Evolutionary conservation across 148 eudicot genomes (phyloP).

Genomic region (Cornus suecica): DNA sequence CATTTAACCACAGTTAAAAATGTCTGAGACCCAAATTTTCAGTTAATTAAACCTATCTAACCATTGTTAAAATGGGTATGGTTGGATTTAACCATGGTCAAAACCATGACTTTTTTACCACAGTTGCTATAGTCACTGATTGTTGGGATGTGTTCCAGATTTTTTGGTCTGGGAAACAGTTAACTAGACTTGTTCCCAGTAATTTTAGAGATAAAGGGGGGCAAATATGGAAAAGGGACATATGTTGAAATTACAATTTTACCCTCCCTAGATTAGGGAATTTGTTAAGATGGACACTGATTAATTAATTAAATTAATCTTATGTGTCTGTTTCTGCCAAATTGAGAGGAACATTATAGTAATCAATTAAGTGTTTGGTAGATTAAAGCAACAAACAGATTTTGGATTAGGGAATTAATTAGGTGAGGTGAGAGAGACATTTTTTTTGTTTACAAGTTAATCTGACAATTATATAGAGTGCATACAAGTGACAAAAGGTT

Average conservation of each 20-base stretch:
- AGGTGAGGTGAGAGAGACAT: background rate
- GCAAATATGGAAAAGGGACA: background rate
- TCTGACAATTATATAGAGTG: constrained; percentile 7
- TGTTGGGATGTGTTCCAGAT: constrained; percentile 10
- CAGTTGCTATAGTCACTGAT: background rate
- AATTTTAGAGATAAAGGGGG: background rate
- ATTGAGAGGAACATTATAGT: background rate
- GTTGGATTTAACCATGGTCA: background rate
- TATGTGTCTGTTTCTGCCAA: background rate
- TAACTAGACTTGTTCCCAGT: background rate
- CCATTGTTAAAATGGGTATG: background rate
- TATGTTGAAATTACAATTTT: background rate
- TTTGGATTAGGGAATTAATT: background rate
- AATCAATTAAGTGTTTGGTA: constrained; percentile 3
- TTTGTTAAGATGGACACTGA: background rate
- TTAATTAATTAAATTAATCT: constrained; percentile 10
- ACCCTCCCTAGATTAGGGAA: background rate
- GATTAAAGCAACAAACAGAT: background rate
- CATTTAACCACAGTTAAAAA: background rate
- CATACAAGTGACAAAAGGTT: constrained; percentile 12
- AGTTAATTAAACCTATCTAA: background rate
- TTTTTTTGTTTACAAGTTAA: constrained; percentile 5
- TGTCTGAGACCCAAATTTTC: background rate
- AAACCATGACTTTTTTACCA: background rate
- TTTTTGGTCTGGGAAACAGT: background rate